Evolutionary conservation across 768 basidiomycete species (phyloP).

Genomic region (Tulasnella sp.): DNA sequence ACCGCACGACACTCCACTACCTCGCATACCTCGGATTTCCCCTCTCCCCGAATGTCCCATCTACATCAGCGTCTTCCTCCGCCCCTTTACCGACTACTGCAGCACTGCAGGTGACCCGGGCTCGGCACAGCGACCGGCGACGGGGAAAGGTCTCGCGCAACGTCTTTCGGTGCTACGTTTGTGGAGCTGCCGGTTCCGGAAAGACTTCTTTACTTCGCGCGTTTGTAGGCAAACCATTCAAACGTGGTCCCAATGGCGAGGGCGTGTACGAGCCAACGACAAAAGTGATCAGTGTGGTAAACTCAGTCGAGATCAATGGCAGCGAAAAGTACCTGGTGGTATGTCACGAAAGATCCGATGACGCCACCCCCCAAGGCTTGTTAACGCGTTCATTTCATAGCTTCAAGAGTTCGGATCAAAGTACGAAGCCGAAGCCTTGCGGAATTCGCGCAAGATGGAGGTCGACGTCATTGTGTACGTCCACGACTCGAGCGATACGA

Average conservation of each 20-base stretch:
- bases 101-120: conserved; percentile 73
- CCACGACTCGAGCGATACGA: conserved; percentile 95
- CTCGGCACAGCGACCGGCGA: conserved; percentile 70
- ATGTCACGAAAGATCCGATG: conserved; percentile 27
- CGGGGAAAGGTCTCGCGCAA: conserved; percentile 82
- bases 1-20: conserved; percentile 82
- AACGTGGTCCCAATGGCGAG: conserved; percentile 28
- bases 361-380: not conserved
- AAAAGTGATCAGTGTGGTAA: conserved; percentile 84
- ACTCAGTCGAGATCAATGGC: conserved; percentile 87
- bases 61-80: conserved; percentile 15
- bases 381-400: conserved; percentile 32
- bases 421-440: conserved; percentile 82
- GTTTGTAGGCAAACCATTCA: conserved; percentile 76
- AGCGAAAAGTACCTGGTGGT: conserved; percentile 95
- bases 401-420: conserved; percentile 95
- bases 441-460: conserved; percentile 84
- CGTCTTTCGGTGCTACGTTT: conserved; percentile 86
- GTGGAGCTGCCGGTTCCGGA: conserved; percentile 90
- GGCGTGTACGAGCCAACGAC: conserved; percentile 72
- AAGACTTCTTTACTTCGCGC: conserved; percentile 79
- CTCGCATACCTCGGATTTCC: conserved; percentile 93
- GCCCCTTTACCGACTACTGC: conserved; percentile 36
- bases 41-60: conserved; percentile 36
- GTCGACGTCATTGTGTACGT: conserved; percentile 94